Conservation (phyloP, 208 protist genomes). For the Crithidia acanthocephali region DNA sequence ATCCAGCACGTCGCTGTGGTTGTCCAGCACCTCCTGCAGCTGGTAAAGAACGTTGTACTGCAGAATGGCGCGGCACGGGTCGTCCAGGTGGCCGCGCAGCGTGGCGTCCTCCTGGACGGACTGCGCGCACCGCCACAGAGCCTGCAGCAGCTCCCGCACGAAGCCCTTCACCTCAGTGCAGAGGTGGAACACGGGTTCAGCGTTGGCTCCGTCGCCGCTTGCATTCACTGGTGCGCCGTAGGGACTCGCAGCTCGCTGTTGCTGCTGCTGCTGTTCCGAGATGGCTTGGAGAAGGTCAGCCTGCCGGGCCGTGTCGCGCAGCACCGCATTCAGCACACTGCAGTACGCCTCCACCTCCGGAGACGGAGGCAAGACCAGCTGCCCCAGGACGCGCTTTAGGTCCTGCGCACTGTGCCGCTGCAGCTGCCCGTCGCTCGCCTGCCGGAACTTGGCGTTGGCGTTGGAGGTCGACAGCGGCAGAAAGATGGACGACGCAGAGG, state of each 20-base stretch:
- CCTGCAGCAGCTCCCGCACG: slow-evolving; percentile 38
- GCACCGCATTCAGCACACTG: slow-evolving; percentile 39
- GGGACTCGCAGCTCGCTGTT: neutral
- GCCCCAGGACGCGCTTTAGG: slow-evolving; percentile 40
- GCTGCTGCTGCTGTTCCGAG: slow-evolving; percentile 27
- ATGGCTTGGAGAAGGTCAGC: slow-evolving; percentile 50
- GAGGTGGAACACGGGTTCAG: neutral
- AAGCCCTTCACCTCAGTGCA: slow-evolving; percentile 18
- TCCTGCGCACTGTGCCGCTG: slow-evolving; percentile 46
- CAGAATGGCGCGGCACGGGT: slow-evolving; percentile 46
- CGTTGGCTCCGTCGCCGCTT: neutral
- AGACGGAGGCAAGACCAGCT: slow-evolving; percentile 64
- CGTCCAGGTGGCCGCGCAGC: slow-evolving; percentile 50
- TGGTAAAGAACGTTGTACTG: slow-evolving; percentile 58
- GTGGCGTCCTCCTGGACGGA: slow-evolving; percentile 27
- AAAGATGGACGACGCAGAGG: slow-evolving; percentile 2
- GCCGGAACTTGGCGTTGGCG: slow-evolving; percentile 13
- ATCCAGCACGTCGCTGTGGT: slow-evolving; percentile 31
- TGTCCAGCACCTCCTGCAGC: slow-evolving; percentile 46
- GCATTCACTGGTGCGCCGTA: neutral
- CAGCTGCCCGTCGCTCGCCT: slow-evolving; percentile 27
- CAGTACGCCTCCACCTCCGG: slow-evolving; percentile 63
- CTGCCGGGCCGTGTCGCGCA: slow-evolving; percentile 59
- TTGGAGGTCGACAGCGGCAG: neutral
- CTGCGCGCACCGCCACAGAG: slow-evolving; percentile 38